A percentile compares a stretch with the other conserved stretches of the same genome.
Conservation (phyloP, 441 rosid genomes). For the Daphne laureola region DNA sequence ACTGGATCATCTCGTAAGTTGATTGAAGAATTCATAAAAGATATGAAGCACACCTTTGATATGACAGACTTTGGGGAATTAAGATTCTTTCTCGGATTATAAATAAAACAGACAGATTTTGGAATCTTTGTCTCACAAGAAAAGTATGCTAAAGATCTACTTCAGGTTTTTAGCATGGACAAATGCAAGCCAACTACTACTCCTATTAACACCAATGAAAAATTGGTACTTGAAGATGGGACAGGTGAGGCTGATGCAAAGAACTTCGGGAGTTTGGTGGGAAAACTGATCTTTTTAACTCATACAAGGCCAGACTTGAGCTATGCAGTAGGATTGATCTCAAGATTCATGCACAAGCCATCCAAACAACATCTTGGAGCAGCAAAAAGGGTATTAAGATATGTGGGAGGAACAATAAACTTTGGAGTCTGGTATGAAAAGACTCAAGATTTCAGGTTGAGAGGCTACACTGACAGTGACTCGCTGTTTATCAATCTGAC, state of each 20-base stretch:
- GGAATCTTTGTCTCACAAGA: conserved; percentile 2
- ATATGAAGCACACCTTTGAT: neutral
- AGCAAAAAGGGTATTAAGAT: too few species aligned
- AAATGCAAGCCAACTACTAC: neutral
- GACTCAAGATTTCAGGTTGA: too few species aligned
- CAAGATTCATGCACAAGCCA: neutral
- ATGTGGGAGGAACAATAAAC: too few species aligned
- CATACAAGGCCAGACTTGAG: neutral
- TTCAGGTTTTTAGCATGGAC: neutral
- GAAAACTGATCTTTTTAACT: neutral
- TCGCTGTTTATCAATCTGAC: too few species aligned
- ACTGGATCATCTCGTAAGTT: too few species aligned
- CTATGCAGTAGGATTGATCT: neutral
- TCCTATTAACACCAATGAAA: neutral
- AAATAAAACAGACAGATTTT: too few species aligned
- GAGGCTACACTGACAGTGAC: too few species aligned
- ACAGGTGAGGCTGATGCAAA: neutral
- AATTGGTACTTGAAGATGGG: neutral
- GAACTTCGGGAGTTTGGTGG: neutral
- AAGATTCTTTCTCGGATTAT: too few species aligned
- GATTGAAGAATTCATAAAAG: too few species aligned
- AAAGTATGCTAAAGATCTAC: neutral
- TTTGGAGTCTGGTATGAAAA: too few species aligned
- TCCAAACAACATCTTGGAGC: too few species aligned
- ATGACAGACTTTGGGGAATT: too few species aligned